These are phyloP conservation scores for Exserohilum rostratum DNA, from an alignment of 2,329 filamentous ascomycete genomes.

Conservation along the genomic window DNA sequence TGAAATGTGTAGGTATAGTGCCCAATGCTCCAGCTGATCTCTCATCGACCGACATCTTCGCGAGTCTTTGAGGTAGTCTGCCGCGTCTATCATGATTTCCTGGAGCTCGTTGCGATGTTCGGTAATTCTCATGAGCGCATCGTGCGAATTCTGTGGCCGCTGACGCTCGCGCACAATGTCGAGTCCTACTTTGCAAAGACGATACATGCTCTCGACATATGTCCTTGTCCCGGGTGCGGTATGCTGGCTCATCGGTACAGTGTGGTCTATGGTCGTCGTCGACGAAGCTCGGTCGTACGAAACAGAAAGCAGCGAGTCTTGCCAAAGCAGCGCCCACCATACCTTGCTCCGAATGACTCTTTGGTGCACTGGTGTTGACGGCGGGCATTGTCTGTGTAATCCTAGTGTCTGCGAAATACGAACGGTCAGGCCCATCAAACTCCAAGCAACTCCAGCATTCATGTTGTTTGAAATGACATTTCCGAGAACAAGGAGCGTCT, in stretches of 20 bases:
- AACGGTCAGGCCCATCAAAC: slow-evolving; percentile 64
- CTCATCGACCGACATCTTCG: slow-evolving; percentile 54
- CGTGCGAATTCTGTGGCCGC: slow-evolving; percentile 59
- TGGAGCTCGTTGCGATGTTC: slow-evolving; percentile 63
- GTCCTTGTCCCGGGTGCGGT: slow-evolving; percentile 57
- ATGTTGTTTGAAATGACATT: slow-evolving; percentile 68
- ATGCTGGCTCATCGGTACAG: slow-evolving; percentile 47
- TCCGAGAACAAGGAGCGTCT: slow-evolving; percentile 66
- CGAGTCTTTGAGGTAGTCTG: slow-evolving; percentile 63
- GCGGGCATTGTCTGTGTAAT: slow-evolving; percentile 63
- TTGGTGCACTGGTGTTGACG: slow-evolving; percentile 57
- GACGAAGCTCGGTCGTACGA: slow-evolving; percentile 67
- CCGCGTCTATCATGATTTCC: slow-evolving; percentile 63
- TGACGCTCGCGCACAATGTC: slow-evolving; percentile 66
- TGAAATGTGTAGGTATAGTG: slow-evolving; percentile 65
- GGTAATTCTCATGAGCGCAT: slow-evolving; percentile 61
- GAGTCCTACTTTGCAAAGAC: slow-evolving; percentile 63
- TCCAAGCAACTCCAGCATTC: slow-evolving; percentile 69
- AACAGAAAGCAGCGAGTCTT: slow-evolving; percentile 67
- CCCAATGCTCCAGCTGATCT: slow-evolving; percentile 66
- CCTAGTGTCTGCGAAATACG: slow-evolving; percentile 66
- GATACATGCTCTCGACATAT: slow-evolving; percentile 64
- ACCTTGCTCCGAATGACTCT: slow-evolving; percentile 49
- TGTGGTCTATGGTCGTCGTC: slow-evolving; percentile 60
- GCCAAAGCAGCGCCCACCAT: slow-evolving; percentile 68